Base-by-base conservation (phyloP, 352 stramenopile species). In the Phytophthora pistaciae region DNA sequence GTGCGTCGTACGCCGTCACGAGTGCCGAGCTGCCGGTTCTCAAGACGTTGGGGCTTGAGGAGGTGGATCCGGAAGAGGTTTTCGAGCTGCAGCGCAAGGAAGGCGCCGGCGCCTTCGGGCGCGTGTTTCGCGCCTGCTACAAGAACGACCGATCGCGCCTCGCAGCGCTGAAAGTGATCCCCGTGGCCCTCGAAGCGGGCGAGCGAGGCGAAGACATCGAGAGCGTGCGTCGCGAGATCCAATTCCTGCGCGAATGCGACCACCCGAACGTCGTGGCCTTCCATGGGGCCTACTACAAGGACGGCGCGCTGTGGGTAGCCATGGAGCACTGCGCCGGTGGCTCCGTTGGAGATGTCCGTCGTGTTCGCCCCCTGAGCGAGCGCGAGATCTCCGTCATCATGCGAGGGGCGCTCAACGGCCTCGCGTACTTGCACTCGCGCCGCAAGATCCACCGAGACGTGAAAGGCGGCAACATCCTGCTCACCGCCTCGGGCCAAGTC, bases 381-480 rank as follows among this genome's bases (percentile, higher is more conserved):
- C 61, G 76, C 16, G 83, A 97, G 73, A 89, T 96, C 58, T 83
- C 84, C 0, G 77, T 94, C 61, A 94, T 96, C 46, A 87, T 94
- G 60, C 74, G 90, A 10, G 93, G 87, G 33, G 87, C 88, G 25
- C 72, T 95, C 18, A 75, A 83, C 3, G 91, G 90, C n/a, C 80
- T 98, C 21, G 88, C 83, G 13, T 96, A 97, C 66, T 70, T 98
- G 52, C 91, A 98, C 66, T 78, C 75, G 2, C 86, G 91, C 67
- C 90, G 87, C 53, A 96, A 94, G 55, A 90, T 98, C 66, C 97
- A 99, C 80, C 80, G 96, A 38, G 97, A 99, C 80, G 97, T 99
- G 50, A 92, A 92, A 75, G 83, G 94, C 46, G 96, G 96, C 36
- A 99, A 99, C 71, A 97, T 99, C 50, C 73, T 99, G n/a, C 82